Conservation (phyloP, 495 filamentous ascomycete genomes). For the Cairneyella variabilis region DNA sequence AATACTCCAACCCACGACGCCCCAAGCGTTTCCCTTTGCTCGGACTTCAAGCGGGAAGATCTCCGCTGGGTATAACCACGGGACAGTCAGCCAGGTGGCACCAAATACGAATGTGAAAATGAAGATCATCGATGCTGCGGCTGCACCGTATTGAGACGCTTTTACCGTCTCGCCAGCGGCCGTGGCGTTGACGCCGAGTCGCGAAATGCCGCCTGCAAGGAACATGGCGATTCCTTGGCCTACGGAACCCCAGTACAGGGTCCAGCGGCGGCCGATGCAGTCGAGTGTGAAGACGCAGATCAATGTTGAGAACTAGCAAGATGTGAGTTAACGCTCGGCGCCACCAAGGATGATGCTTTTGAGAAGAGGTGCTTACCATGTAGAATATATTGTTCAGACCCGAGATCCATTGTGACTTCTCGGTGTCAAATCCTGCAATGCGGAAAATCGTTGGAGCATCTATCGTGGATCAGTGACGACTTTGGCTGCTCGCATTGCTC, state of each 20-base stretch:
- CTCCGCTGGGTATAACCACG: constrained; percentile 69
- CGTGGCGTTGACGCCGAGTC: constrained; percentile 39
- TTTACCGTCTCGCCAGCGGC: constrained; percentile 29
- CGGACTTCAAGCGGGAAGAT: constrained; percentile 68
- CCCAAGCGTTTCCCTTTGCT: constrained; percentile 70
- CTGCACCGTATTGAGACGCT: constrained; percentile 54
- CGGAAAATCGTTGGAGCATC: constrained; percentile 61
- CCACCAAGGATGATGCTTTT: too few relatives aligned
- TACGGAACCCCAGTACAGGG: constrained; percentile 62
- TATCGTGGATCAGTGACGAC: constrained; percentile 27
- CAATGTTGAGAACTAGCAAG: constrained; percentile 40
- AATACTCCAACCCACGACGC: constrained; percentile 69
- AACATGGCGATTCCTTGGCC: constrained; percentile 62
- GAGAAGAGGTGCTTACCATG: constrained; percentile 23
- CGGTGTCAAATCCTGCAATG: constrained; percentile 57
- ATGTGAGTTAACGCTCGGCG: too few relatives aligned
- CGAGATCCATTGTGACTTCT: constrained; percentile 62
- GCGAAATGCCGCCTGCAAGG: constrained; percentile 52
- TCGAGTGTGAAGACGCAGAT: constrained; percentile 68
- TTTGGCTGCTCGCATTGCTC: not conserved
- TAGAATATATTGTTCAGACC: constrained; percentile 70
- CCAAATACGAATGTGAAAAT: constrained; percentile 67
- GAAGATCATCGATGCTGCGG: constrained; percentile 65
- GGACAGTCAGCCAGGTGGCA: constrained; percentile 69
- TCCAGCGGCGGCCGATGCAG: constrained; percentile 64